These are phyloP conservation scores for Xanthoconium purpureum DNA, from an alignment of 768 basidiomycete species.

Conservation along the genomic window DNA sequence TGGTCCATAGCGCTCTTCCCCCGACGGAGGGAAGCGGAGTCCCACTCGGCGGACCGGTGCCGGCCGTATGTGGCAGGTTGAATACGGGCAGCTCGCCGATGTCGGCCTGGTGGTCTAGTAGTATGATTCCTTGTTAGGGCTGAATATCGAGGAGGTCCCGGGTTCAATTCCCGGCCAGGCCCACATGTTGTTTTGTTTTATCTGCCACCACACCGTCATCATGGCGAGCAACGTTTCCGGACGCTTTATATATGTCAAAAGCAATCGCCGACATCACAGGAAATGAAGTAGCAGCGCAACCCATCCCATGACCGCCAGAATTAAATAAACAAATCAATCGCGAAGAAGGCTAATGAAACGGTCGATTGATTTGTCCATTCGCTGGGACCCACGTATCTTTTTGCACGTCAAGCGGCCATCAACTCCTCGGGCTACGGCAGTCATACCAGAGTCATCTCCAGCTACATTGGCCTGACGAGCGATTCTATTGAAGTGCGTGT, in stretches of 20 bases:
- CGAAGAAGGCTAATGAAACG: conserved; percentile 7
- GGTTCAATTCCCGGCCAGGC: conserved; percentile 87
- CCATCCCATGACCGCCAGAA: conserved; percentile 2
- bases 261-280: conserved; percentile 31
- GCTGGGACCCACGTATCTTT: conserved; percentile 30
- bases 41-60: no score
- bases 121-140: conserved; percentile 66
- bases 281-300: conserved; percentile 28
- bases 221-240: conserved; percentile 1
- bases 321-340: conserved; percentile 10
- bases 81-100: not conserved
- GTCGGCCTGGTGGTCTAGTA: conserved; percentile 59
- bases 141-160: conserved; percentile 69
- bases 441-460: conserved; percentile 33
- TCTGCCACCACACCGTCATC: not conserved
- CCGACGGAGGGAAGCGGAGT: no score
- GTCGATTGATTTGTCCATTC: conserved; percentile 23
- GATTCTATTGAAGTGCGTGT: conserved; percentile 11
- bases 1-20: not conserved
- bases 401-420: conserved; percentile 38
- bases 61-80: no score
- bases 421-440: conserved; percentile 31
- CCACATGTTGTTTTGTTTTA: conserved; percentile 19
- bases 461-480: conserved; percentile 27
- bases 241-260: not conserved